Evolutionary conservation across 2,329 filamentous ascomycete species (phyloP).

Genomic region (Trichoderma sp.): DNA sequence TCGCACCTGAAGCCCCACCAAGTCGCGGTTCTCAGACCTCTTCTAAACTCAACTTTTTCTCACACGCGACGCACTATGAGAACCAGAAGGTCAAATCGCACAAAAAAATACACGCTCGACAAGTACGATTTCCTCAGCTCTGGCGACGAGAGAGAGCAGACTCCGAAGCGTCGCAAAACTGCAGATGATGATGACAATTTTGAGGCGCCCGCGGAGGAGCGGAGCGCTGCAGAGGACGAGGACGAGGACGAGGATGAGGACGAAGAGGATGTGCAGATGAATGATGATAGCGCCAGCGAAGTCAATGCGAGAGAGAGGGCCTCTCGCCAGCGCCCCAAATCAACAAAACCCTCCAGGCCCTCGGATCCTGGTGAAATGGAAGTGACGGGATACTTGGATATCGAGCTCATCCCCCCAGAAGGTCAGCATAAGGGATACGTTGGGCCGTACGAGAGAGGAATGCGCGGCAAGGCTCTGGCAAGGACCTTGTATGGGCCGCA

Average conservation of each 20-base stretch:
- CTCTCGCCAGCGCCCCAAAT: conserved; percentile 33
- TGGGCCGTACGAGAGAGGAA: conserved; percentile 40
- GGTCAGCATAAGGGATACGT: conserved; percentile 39
- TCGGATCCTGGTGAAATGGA: conserved; percentile 27
- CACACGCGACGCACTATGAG: conserved; percentile 35
- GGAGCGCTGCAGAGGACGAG: conserved; percentile 26
- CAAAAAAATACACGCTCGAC: conserved; percentile 39
- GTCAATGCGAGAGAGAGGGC: conserved; percentile 33
- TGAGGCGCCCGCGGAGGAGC: conserved; percentile 32
- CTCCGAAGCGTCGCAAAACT: conserved; percentile 30
- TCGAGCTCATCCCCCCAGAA: conserved; percentile 40
- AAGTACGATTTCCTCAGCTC: conserved; percentile 41
- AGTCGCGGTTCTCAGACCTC: conserved; percentile 14
- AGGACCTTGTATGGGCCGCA: conserved; percentile 48
- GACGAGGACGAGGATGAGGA: conserved; percentile 37
- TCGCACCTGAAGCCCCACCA: conserved; percentile 4
- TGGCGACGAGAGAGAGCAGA: conserved; percentile 34
- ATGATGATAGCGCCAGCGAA: conserved; percentile 37
- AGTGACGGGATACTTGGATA: conserved; percentile 34
- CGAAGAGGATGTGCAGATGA: conserved; percentile 32
- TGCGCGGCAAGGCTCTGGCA: conserved; percentile 40
- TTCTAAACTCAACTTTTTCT: conserved; percentile 10
- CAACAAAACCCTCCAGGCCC: conserved; percentile 31
- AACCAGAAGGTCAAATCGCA: conserved; percentile 42
- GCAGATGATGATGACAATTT: conserved; percentile 38